Conservation (phyloP, 208 protist genomes). For the Crithidia brevicula region DNA sequence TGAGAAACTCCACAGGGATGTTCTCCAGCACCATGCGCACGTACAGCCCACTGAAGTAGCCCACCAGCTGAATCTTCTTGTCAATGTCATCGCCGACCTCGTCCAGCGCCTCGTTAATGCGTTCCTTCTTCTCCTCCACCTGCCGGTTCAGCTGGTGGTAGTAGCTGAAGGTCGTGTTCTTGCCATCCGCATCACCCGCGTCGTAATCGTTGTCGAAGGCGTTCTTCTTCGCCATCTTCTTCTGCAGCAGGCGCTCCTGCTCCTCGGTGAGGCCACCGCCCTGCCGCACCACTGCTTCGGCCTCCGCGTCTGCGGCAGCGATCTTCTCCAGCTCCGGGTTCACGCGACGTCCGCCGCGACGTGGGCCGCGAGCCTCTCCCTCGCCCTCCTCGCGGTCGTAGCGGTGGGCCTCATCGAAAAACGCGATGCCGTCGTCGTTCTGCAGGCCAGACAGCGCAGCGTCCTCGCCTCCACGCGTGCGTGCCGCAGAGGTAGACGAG, state of each 20-base stretch:
- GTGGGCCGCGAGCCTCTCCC: constrained; percentile 21
- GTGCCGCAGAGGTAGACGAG: not conserved
- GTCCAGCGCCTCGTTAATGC: constrained; percentile 79
- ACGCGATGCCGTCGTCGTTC: constrained; percentile 55
- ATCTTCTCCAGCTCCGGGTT: constrained; percentile 30
- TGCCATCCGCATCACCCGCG: constrained; percentile 46
- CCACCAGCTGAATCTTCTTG: constrained; percentile 88
- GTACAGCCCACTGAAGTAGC: constrained; percentile 96
- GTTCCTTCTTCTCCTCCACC: constrained; percentile 87
- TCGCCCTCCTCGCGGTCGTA: constrained; percentile 31
- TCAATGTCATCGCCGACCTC: constrained; percentile 83
- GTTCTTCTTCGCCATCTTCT: constrained; percentile 93
- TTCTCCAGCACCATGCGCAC: constrained; percentile 95
- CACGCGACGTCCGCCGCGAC: constrained; percentile 14
- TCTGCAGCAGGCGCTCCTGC: constrained; percentile 79
- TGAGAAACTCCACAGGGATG: constrained; percentile 96
- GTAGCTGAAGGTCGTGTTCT: constrained; percentile 81
- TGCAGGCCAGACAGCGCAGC: constrained; percentile 21
- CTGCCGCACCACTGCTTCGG: constrained; percentile 45
- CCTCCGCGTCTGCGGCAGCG: constrained; percentile 44
- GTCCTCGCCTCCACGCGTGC: not conserved
- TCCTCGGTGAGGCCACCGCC: constrained; percentile 70
- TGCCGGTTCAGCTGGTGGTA: constrained; percentile 77
- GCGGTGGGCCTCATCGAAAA: constrained; percentile 44
- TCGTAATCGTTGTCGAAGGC: constrained; percentile 89